These are phyloP conservation scores for Penicillium sumatraense DNA, from an alignment of 2,329 filamentous ascomycete species.

Conservation along the genomic window DNA sequence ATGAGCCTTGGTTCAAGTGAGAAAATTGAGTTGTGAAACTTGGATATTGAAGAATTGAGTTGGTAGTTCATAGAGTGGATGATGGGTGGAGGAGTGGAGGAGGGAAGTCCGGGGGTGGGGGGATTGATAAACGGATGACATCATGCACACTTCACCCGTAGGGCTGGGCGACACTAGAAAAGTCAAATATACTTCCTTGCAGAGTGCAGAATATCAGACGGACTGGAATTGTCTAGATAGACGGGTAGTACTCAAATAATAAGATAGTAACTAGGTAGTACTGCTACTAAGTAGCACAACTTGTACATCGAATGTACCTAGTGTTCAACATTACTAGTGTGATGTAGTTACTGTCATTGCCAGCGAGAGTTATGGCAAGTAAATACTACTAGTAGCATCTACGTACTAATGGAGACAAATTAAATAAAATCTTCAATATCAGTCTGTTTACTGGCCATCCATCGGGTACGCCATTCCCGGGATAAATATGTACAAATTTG, in stretches of 20 bases:
- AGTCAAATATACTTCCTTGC: conserved; percentile 1
- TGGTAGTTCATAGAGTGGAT: not conserved
- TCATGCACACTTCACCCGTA: not conserved
- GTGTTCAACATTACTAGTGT: too few relatives aligned
- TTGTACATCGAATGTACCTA: too few relatives aligned
- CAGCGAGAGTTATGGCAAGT: too few relatives aligned
- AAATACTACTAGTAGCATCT: too few relatives aligned
- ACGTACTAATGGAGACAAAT: not conserved
- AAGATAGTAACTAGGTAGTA: too few relatives aligned
- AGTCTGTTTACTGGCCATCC: conserved; percentile 4
- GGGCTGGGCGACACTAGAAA: not conserved
- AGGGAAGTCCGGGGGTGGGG: not conserved
- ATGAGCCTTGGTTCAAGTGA: not conserved
- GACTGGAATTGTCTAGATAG: too few relatives aligned
- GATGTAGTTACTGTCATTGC: too few relatives aligned
- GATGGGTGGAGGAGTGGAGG: not conserved
- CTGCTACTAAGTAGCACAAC: too few relatives aligned
- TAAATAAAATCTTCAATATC: not conserved
- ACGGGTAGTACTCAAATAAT: too few relatives aligned
- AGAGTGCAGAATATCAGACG: too few relatives aligned
- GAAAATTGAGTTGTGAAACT: not conserved
- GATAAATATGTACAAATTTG: conserved; percentile 7
- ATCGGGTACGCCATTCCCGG: conserved; percentile 13
- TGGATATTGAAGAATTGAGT: too few relatives aligned
- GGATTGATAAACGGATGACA: not conserved